phyloP scores from a whole-genome alignment of 2,329 filamentous ascomycete species.

The Cercospora zeae-maydis region DNA sequence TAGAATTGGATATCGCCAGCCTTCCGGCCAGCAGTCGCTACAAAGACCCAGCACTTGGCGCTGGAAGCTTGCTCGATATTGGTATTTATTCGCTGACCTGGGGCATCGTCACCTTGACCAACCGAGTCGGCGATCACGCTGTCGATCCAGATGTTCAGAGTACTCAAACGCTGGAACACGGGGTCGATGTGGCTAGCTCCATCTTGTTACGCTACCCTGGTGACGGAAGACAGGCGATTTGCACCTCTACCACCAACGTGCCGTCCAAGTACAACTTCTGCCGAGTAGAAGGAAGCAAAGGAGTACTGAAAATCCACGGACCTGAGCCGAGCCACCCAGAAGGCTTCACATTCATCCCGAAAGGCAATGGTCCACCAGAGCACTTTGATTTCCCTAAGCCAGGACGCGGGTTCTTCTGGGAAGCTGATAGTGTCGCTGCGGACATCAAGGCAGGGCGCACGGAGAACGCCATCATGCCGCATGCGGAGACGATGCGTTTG shows the following conservation, averaged over 20 bases:
- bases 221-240: slow-evolving; percentile 42
- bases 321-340: slow-evolving; percentile 32
- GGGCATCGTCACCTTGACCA: slow-evolving; percentile 39
- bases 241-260: slow-evolving; percentile 39
- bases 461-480: slow-evolving; percentile 46
- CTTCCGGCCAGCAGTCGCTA: slow-evolving; percentile 28
- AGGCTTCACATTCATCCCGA: slow-evolving; percentile 39
- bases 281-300: slow-evolving; percentile 43
- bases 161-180: slow-evolving; percentile 38
- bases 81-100: slow-evolving; percentile 47
- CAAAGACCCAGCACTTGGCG: slow-evolving; percentile 42
- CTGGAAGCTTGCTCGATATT: slow-evolving; percentile 45
- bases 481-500: slow-evolving; percentile 46
- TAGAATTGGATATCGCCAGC: slow-evolving; percentile 38
- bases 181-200: slow-evolving; percentile 36
- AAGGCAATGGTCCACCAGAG: slow-evolving; percentile 31
- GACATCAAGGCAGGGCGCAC: slow-evolving; percentile 41
- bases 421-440: slow-evolving; percentile 45
- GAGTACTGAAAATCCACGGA: slow-evolving; percentile 41
- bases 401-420: slow-evolving; percentile 44
- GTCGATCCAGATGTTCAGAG: slow-evolving; percentile 42
- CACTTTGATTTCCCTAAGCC: slow-evolving; percentile 40
- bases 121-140: slow-evolving; percentile 27
- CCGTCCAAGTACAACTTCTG: slow-evolving; percentile 34
- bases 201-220: slow-evolving; percentile 42